Conservation (phyloP, 2,329 filamentous ascomycete genomes). For the Neoscytalidium dimidiatum region DNA sequence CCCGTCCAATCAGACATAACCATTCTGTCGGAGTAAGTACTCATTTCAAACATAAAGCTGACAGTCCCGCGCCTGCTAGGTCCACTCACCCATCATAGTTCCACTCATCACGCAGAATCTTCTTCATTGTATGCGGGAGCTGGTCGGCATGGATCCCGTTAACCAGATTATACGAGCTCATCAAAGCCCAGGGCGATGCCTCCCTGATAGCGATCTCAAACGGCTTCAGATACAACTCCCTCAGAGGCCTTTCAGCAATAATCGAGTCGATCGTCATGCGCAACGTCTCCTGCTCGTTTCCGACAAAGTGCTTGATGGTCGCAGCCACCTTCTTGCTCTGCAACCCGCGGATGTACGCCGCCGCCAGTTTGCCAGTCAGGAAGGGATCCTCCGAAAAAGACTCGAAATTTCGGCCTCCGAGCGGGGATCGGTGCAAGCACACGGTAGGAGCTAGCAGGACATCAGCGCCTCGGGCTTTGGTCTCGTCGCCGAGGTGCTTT, state of each 20-base stretch:
- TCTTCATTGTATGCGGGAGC: conserved; percentile 44
- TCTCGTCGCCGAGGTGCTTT: conserved; percentile 69
- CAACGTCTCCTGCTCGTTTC: conserved; percentile 73
- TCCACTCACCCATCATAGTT: conserved; percentile 34
- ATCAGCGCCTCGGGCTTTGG: conserved; percentile 71
- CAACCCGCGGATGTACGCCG: conserved; percentile 70
- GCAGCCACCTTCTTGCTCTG: conserved; percentile 75
- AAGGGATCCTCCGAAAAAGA: conserved; percentile 83
- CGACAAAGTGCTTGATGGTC: conserved; percentile 77
- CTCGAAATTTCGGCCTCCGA: conserved; percentile 85
- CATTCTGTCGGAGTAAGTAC: conserved; percentile 27
- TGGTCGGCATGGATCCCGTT: conserved; percentile 57
- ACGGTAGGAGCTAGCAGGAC: conserved; percentile 76
- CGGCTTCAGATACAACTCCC: conserved; percentile 72
- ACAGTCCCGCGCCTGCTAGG: too few species aligned
- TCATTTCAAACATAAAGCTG: not conserved
- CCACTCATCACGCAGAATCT: conserved; percentile 44
- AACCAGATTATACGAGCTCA: conserved; percentile 69
- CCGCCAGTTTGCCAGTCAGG: conserved; percentile 72
- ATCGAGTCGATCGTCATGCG: conserved; percentile 65
- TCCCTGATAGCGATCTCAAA: conserved; percentile 73
- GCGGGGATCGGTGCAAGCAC: conserved; percentile 78
- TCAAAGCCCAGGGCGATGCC: conserved; percentile 67
- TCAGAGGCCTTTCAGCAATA: conserved; percentile 64
- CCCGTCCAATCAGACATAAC: conserved; percentile 48